A percentile compares a stretch with the other conserved stretches of the same genome.
Conservation (phyloP, 2,329 filamentous ascomycete species). For the Ophiosphaerella herpotricha region DNA sequence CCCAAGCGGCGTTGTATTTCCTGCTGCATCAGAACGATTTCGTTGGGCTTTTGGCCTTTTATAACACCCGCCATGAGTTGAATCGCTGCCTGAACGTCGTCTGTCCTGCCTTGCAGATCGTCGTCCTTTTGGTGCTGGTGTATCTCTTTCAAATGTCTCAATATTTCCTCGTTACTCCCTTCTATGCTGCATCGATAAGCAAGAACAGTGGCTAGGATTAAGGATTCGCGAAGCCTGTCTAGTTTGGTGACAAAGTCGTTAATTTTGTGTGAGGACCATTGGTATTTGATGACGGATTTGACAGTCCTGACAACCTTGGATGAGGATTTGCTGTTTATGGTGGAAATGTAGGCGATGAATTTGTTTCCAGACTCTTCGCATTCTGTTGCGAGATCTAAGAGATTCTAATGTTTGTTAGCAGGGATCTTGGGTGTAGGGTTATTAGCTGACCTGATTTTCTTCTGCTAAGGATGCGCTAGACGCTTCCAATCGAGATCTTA, state of each 20-base stretch:
- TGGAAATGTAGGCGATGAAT: slow-evolving; percentile 13
- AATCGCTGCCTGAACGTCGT: not conserved
- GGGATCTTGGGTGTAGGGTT: too few relatives aligned
- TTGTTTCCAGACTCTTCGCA: slow-evolving; percentile 8
- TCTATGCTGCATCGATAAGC: slow-evolving; percentile 8
- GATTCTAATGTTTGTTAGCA: slow-evolving; percentile 3
- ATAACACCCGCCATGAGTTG: not conserved
- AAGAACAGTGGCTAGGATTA: slow-evolving; percentile 9
- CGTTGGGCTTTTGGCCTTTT: not conserved
- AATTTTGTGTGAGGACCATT: slow-evolving; percentile 9
- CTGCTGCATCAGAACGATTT: not conserved
- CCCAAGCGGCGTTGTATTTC: not conserved
- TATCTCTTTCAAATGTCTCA: slow-evolving; percentile 5
- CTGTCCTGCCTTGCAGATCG: not conserved
- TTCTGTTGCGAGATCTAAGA: slow-evolving; percentile 6
- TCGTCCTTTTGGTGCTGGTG: not conserved
- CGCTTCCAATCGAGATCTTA: not conserved
- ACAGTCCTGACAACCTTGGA: not conserved
- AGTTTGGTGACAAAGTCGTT: slow-evolving; percentile 9
- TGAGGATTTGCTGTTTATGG: not conserved
- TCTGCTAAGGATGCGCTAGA: not conserved
- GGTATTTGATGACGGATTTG: slow-evolving; percentile 6
- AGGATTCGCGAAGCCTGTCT: slow-evolving; percentile 8
- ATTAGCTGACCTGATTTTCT: slow-evolving; percentile 12
- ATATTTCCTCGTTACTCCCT: slow-evolving; percentile 3